Evolutionary conservation across 805 yeast species (phyloP).

Genomic region (Cyberlindnera lachancei): DNA sequence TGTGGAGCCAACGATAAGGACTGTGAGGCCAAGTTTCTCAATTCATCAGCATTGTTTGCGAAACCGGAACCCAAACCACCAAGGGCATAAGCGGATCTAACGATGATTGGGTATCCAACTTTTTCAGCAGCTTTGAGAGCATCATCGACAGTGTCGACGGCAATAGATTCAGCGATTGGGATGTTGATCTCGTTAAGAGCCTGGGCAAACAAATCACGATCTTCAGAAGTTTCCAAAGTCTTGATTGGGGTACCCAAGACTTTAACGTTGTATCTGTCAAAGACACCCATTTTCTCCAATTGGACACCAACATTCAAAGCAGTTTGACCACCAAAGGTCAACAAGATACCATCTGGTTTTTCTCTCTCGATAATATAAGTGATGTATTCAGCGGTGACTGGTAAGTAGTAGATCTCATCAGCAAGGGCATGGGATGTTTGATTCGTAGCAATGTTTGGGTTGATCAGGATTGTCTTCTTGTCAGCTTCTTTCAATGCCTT

Average conservation of each 20-base stretch:
- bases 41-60: constrained; percentile 76
- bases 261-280: constrained; percentile 83
- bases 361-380: constrained; percentile 93
- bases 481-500: constrained; percentile 90
- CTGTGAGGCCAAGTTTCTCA: constrained; percentile 81
- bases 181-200: constrained; percentile 92
- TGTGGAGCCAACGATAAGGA: constrained; percentile 89
- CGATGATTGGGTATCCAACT: constrained; percentile 94
- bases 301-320: constrained; percentile 94
- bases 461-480: constrained; percentile 77
- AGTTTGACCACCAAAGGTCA: constrained; percentile 98
- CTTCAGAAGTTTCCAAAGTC: constrained; percentile 94
- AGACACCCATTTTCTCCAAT: constrained; percentile 89
- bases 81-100: constrained; percentile 93
- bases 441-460: constrained; percentile 95
- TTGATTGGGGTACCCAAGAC: constrained; percentile 97
- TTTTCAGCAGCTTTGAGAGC: constrained; percentile 83
- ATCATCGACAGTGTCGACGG: constrained; percentile 89
- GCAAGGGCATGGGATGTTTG: constrained; percentile 94
- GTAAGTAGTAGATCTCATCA: constrained; percentile 90
- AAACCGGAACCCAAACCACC: constrained; percentile 99
- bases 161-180: constrained; percentile 95
- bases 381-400: constrained; percentile 95
- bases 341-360: constrained; percentile 89
- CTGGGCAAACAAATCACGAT: constrained; percentile 91